Conservation (phyloP, 352 stramenopile species). For the Phytopythium oedochilum region DNA sequence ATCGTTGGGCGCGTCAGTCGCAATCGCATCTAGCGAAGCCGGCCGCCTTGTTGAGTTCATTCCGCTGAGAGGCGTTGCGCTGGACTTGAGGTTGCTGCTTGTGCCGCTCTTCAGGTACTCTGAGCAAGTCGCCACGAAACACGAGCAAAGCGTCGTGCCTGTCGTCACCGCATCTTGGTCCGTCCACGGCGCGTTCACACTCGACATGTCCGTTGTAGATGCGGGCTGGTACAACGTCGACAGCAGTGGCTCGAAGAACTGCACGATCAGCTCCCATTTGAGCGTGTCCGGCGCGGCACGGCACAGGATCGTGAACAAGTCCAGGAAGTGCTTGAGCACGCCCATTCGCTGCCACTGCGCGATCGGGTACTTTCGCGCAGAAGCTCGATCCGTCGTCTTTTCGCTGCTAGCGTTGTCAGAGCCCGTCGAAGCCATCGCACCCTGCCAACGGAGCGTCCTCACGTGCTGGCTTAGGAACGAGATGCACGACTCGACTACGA, state of each 20-base stretch:
- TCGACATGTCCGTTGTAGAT: slow-evolving; percentile 63
- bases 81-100: neutral
- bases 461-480: slow-evolving; percentile 59
- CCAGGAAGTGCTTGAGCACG: slow-evolving; percentile 72
- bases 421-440: slow-evolving; percentile 14
- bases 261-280: slow-evolving; percentile 64
- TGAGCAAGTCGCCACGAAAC: slow-evolving; percentile 70
- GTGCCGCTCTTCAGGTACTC: slow-evolving; percentile 50
- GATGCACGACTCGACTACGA: slow-evolving; percentile 42
- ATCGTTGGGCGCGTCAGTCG: slow-evolving; percentile 6
- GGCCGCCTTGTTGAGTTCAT: neutral
- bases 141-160: slow-evolving; percentile 71
- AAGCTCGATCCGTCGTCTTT: neutral
- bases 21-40: neutral
- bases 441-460: slow-evolving; percentile 54
- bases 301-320: slow-evolving; percentile 72
- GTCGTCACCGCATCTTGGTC: slow-evolving; percentile 71
- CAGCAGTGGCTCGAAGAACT: slow-evolving; percentile 77
- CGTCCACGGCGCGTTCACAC: slow-evolving; percentile 59
- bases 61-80: neutral
- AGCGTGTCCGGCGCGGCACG: slow-evolving; percentile 47
- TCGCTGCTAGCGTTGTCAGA: neutral
- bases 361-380: slow-evolving; percentile 31
- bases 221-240: slow-evolving; percentile 77
- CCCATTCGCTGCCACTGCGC: slow-evolving; percentile 68